Evolutionary conservation across 2,329 filamentous ascomycete species (phyloP).

Genomic region (Ambrosiella xylebori): DNA sequence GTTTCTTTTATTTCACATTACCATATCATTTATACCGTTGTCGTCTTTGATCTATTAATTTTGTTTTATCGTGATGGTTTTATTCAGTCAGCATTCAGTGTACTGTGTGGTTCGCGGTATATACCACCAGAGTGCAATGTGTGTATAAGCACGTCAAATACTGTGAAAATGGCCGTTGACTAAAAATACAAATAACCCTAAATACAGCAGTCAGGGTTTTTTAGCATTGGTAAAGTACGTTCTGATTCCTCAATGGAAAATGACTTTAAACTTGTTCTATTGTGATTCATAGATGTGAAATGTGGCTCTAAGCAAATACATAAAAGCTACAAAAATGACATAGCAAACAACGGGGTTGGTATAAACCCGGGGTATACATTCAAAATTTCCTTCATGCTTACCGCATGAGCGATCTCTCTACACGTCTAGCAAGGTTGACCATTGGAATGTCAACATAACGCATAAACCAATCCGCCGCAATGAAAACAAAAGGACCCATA

Average conservation of each 20-base stretch:
- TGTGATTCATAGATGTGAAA: too few relatives aligned
- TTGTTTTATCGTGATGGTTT: too few relatives aligned
- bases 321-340: too few relatives aligned
- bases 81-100: too few relatives aligned
- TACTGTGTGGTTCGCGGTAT: too few relatives aligned
- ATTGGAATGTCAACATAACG: conserved; percentile 13
- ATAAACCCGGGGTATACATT: not conserved
- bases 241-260: too few relatives aligned
- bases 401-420: conserved; percentile 5
- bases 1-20: not conserved
- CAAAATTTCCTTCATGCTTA: not conserved
- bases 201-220: not conserved
- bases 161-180: not conserved
- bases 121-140: too few relatives aligned
- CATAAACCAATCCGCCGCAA: conserved; percentile 13
- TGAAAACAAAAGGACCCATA: conserved; percentile 12
- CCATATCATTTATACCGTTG: not conserved
- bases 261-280: too few relatives aligned
- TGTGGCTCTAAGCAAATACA: too few relatives aligned
- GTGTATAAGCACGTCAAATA: not conserved
- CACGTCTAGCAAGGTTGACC: conserved; percentile 12
- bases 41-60: too few relatives aligned
- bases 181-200: not conserved
- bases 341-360: too few relatives aligned
- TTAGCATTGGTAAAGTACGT: not conserved